Evolutionary conservation across 2,329 filamentous ascomycete species (phyloP), one percentile per base, ranked within the genome.

Genomic region (Leptographium procerum): DNA sequence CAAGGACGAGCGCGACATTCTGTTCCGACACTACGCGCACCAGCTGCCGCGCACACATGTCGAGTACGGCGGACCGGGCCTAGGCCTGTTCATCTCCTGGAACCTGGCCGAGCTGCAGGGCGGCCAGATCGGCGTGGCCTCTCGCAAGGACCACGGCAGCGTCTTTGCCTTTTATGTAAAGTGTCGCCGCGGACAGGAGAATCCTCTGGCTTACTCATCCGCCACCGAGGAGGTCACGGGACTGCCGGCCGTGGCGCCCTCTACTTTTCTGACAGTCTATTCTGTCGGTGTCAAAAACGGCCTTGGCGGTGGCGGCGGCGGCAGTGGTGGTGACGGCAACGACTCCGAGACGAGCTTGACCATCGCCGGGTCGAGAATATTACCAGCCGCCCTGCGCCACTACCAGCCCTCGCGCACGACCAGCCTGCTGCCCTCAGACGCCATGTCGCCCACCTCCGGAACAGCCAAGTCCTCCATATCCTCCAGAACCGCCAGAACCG

Each of bases 21-120:
- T 94, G 0, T 92, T 92, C 70, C 82, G 89, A 64, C 80, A 87
- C n/a, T 92, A 91, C 68, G 84, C 85, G 11, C 88, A 92, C 69
- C 84, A 87, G 1, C 88, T 82, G 34, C 86, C 87, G 0, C 81
- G 84, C 52, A 91, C 87, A 0, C 87, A 90, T 61, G 84, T 89
- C 2, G 82, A 88, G 61, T 91, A 91, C 61, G 88, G 88, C 28
- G 88, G 88, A 1, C 88, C 84, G 0, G 88, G 88, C 0, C 77
- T 92, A 1, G 88, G 88, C 0, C 73, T 91, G 1, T 91, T 90
- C 72, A 91, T 91, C 67, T 89, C 84, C 5, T 79, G 87, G 43
- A 87, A 88, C 64, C 72, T 91, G 54, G 88, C 86, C 1, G 87
- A 91, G 67, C 73, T 91, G 55, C 88, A 91, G 70, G 87, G 87